Evolutionary conservation across 1,139 yeast genomes (phyloP), one percentile per base, ranked within the genome.

Genomic region (Pichia sp.): DNA sequence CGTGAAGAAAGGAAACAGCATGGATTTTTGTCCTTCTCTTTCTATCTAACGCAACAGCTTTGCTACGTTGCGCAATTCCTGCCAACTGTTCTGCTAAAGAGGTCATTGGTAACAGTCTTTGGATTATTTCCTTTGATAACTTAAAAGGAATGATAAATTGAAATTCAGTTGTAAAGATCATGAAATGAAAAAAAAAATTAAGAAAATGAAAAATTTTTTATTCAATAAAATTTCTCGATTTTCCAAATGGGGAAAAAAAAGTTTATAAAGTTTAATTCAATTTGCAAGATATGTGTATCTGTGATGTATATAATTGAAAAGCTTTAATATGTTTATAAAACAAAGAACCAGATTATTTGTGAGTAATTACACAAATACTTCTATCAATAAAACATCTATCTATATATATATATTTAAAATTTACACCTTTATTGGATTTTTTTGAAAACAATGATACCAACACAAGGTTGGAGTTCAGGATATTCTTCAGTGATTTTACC

Each of bases 21-120:
- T 92, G 98, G 55, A 89, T 70, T 67, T 85, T 86, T 54, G 90
- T 86, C 65, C 97, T 76, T 58, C 81, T 75, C 68, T 88, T 88
- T 66, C 97, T 79, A 63, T 90, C 97, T 53, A 88, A 75, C 6
- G 94, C 90, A 52, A 85, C 79, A 39, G 94, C 81, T 49, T 81
- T 81, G 55, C 80, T 78, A 54, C 75, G 77, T 51, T 79, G 77
- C 49, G 83, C 80, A 56, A 90, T 81, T 43, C 76, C 79, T 59
- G 86, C 77, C 62, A 92, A 76, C 75, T 92, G 98, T 54, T 81
- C 81, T 42, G 92, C 86, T 70, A 92, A 79, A 42, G 90, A 81
- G n/a, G 64, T 51, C 66, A 61, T 62, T 3, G 33, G 8, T 31
- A 7, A 11, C 6, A 28, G 25, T 5, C 5, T 4, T 3, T 27